Evolutionary conservation across 495 filamentous ascomycete species (phyloP), one percentile per base, ranked within the genome.

Genomic region (Lentithecium fluviatile): DNA sequence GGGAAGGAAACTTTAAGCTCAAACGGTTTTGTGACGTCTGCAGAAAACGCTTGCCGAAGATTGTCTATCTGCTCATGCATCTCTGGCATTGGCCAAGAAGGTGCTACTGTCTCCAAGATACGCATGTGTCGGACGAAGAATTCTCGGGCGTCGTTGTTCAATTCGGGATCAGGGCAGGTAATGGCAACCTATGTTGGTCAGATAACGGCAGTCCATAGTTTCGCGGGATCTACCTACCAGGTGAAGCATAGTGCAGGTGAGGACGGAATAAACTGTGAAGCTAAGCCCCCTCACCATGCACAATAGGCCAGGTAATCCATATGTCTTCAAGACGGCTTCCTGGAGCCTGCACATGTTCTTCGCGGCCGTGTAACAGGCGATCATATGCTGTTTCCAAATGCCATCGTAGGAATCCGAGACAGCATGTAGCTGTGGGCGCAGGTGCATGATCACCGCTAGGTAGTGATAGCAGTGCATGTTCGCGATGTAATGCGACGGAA

Each of bases 101-200:
- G 77, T 62, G 86, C 88, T 71, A 90, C 95, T 45, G 83, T 87
- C 73, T 98, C 94, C 36, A 98, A 77, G 21, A 98, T 88, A 50
- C 92, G 85, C 94, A 98, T 97, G 61, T 97, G 93, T 23, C 95
- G 83, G 3, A 88, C 90, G 65, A 98, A 97, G 64, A 88, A 97
- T 50, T 95, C 90, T 34, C 89, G 83, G 19, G 93, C 90, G 68
- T 96, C 90, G 13, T 78, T 77, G 65, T 93, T 89, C 58, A 96
- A 82, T 46, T 92, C 88, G 4, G 92, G 90, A 73, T 97, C 91
- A 36, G 94, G 94, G 7, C 90, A 96, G 6, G 94, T 97, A 40
- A 97, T 84, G 12, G 93, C 91, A 66, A 96, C 87, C 91, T 96
- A 60, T 36, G 36, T 45, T 23, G 8, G 40, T 59, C 36, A 62